These are phyloP conservation scores for Trichoderma polysporum DNA, from an alignment of 2,329 filamentous ascomycete genomes.

Conservation along the genomic window DNA sequence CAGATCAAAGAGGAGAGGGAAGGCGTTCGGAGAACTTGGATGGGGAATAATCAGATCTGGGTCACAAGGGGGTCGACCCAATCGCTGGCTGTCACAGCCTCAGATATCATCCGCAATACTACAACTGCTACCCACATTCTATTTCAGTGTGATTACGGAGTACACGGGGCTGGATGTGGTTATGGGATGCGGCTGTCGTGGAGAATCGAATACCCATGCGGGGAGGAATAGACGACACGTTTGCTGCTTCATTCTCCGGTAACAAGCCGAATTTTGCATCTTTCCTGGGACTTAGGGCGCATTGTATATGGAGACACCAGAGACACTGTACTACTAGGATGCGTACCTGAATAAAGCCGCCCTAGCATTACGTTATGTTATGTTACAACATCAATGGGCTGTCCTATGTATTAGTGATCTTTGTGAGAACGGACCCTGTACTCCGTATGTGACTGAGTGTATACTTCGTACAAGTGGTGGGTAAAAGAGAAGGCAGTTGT, in stretches of 20 bases:
- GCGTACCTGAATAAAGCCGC: no score
- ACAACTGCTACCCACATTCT: neutral
- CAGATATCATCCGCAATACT: neutral
- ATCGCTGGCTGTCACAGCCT: neutral
- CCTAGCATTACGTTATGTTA: neutral
- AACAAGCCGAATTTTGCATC: neutral
- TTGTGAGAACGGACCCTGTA: no score
- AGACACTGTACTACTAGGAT: no score
- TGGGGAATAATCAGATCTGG: neutral
- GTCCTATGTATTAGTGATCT: neutral
- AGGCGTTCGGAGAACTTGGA: neutral
- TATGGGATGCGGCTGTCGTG: no score
- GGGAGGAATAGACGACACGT: neutral
- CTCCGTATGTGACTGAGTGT: no score
- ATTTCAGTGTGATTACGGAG: neutral
- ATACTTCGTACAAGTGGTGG: no score
- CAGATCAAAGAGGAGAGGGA: neutral
- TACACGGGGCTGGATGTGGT: no score
- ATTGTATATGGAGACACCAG: no score
- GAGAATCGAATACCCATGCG: neutral
- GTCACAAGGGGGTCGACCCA: neutral
- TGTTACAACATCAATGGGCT: neutral
- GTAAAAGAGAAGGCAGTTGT: no score
- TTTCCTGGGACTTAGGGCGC: no score
- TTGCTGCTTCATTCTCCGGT: neutral